phyloP scores from a whole-genome alignment of 139 green algal genomes.

The Chlorella sp. region DNA sequence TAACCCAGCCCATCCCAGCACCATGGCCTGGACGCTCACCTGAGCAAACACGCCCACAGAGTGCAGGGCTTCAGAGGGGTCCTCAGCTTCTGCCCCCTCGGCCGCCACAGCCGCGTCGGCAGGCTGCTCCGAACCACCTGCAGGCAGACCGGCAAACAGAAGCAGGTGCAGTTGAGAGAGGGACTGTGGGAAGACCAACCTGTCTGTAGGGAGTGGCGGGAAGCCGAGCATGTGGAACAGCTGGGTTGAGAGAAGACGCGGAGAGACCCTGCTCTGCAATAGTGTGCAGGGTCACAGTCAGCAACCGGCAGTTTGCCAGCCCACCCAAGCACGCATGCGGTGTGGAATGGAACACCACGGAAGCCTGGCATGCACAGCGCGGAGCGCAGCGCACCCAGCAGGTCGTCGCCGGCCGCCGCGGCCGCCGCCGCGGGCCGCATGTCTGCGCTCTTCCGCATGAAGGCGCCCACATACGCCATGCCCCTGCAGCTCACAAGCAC shows the following conservation, averaged over 20 bases:
- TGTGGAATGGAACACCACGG: not conserved
- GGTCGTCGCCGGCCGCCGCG: conserved; percentile 5
- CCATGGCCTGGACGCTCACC: conserved; percentile 45
- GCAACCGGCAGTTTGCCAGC: not conserved
- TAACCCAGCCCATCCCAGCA: too few relatives aligned
- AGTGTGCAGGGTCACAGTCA: not conserved
- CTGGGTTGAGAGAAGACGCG: too few relatives aligned
- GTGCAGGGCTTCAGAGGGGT: conserved; percentile 64
- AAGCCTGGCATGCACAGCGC: not conserved
- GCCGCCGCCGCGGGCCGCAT: not conserved
- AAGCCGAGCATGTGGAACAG: too few relatives aligned
- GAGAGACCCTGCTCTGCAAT: too few relatives aligned
- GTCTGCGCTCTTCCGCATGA: conserved; percentile 65
- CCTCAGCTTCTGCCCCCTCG: not conserved
- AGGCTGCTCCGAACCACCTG: not conserved
- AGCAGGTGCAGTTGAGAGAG: too few relatives aligned
- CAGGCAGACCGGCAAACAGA: not conserved
- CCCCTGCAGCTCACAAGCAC: conserved; percentile 51
- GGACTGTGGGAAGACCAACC: too few relatives aligned
- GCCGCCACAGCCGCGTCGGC: not conserved
- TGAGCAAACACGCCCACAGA: conserved; percentile 88
- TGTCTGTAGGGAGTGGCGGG: too few relatives aligned
- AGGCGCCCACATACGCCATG: conserved; percentile 93
- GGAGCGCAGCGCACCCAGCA: conserved; percentile 17
- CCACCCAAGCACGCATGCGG: not conserved